phyloP scores from a whole-genome alignment of 441 rosid genomes.

The Gossypium trilobum region DNA sequence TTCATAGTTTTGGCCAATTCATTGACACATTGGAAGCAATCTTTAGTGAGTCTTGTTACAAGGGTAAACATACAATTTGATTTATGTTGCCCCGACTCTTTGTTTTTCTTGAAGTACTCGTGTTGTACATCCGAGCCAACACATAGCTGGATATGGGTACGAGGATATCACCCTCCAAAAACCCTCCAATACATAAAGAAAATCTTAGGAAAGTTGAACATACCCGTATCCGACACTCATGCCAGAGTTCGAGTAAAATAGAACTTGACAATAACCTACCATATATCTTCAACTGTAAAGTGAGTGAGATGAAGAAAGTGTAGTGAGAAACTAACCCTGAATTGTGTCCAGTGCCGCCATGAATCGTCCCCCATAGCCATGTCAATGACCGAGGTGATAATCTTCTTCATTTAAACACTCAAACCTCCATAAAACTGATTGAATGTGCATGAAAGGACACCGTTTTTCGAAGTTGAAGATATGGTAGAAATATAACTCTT shows the following conservation, averaged over 20 bases:
- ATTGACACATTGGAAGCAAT: not conserved
- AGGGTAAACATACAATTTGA: not conserved
- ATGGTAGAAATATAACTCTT: constrained; percentile 10
- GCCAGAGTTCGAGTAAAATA: not conserved
- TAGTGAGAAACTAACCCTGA: not conserved
- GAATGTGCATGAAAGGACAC: constrained; percentile 15
- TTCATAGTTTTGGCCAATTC: not conserved
- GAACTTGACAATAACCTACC: not conserved
- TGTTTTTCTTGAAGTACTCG: not conserved
- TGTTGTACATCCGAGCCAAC: not conserved
- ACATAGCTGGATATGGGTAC: not conserved
- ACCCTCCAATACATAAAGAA: not conserved
- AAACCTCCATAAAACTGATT: constrained; percentile 18
- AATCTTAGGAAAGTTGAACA: not conserved
- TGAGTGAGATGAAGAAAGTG: constrained; percentile 16
- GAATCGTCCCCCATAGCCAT: constrained; percentile 6
- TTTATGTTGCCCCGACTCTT: not conserved
- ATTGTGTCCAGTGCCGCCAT: constrained; percentile 4
- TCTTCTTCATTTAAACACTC: constrained; percentile 9
- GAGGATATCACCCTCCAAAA: not conserved
- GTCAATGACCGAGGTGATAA: not conserved
- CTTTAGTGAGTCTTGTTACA: not conserved
- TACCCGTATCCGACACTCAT: not conserved
- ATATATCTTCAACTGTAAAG: constrained; percentile 12
- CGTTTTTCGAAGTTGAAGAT: constrained; percentile 11